These are phyloP conservation scores for Pseudozyma thailandica DNA, from an alignment of 1,284 basidiomycete genomes.

Conservation along the genomic window DNA sequence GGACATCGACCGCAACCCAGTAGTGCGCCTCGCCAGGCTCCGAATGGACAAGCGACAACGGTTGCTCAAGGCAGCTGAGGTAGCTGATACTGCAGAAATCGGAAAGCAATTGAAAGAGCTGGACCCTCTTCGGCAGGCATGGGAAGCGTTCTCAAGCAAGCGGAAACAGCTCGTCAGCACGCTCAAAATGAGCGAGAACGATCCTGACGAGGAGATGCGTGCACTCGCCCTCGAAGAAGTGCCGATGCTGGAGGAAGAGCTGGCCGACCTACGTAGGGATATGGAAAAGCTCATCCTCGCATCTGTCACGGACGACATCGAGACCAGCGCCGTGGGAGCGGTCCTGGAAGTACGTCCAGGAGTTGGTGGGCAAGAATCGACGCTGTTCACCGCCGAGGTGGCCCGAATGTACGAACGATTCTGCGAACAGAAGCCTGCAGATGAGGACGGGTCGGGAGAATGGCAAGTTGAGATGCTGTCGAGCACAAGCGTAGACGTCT, in stretches of 20 bases:
- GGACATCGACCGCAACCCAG: slow-evolving; percentile 35
- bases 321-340: slow-evolving; percentile 77
- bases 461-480: slow-evolving; percentile 60
- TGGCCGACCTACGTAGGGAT: slow-evolving; percentile 72
- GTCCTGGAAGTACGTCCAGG: slow-evolving; percentile 91
- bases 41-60: slow-evolving; percentile 42
- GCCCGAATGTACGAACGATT: slow-evolving; percentile 83
- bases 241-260: slow-evolving; percentile 71
- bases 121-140: slow-evolving; percentile 72
- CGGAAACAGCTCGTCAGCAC: slow-evolving; percentile 70
- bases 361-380: slow-evolving; percentile 89
- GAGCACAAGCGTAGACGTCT: slow-evolving; percentile 57
- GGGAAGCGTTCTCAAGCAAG: slow-evolving; percentile 71
- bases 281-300: slow-evolving; percentile 81
- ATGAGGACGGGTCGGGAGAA: slow-evolving; percentile 37
- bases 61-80: slow-evolving; percentile 18
- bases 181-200: slow-evolving; percentile 32
- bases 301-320: slow-evolving; percentile 69
- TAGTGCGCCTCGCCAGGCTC: slow-evolving; percentile 35
- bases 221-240: slow-evolving; percentile 81
- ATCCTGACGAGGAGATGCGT: slow-evolving; percentile 77
- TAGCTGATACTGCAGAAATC: slow-evolving; percentile 20
- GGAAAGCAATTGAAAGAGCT: slow-evolving; percentile 71
- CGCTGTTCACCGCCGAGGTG: slow-evolving; percentile 82
- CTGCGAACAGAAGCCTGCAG: slow-evolving; percentile 48